Conservation (phyloP, 305 asterid genomes). For the Rubia balearica region DNA sequence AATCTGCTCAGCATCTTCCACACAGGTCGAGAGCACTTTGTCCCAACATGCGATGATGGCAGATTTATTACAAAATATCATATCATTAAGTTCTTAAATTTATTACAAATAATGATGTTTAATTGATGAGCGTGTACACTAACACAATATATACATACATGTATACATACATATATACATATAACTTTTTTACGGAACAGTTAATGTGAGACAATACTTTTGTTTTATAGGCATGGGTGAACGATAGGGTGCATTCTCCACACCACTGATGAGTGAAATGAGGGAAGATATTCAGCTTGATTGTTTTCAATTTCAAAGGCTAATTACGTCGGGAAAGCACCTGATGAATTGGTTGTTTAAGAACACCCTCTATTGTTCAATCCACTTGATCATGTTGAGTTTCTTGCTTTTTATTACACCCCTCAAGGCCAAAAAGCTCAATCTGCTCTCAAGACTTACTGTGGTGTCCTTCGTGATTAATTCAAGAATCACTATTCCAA, state of each 20-base stretch:
- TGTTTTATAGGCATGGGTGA: conserved; percentile 47
- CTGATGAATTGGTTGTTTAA: conserved; percentile 18
- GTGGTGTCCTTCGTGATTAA: conserved; percentile 27
- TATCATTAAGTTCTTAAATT: no score
- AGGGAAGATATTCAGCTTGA: conserved; percentile 37
- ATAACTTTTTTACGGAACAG: no score
- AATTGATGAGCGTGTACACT: no score
- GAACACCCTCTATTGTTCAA: no score
- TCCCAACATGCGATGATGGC: no score
- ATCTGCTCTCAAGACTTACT: conserved; percentile 39
- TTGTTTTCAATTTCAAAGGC: conserved; percentile 38
- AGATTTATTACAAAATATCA: no score
- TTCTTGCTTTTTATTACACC: conserved; percentile 29
- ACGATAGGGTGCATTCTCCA: conserved; percentile 37
- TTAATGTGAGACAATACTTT: no score
- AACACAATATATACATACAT: no score
- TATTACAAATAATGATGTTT: no score
- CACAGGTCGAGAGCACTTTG: no score
- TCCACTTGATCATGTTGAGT: conserved; percentile 34
- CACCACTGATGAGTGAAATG: conserved; percentile 44
- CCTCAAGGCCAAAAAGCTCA: conserved; percentile 29
- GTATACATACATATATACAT: no score
- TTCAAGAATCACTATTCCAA: neutral
- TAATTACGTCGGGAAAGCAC: conserved; percentile 34
- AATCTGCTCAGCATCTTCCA: no score